Evolutionary conservation across 257 asterid genomes (phyloP).

Genomic region (Knoxia roxburghii): DNA sequence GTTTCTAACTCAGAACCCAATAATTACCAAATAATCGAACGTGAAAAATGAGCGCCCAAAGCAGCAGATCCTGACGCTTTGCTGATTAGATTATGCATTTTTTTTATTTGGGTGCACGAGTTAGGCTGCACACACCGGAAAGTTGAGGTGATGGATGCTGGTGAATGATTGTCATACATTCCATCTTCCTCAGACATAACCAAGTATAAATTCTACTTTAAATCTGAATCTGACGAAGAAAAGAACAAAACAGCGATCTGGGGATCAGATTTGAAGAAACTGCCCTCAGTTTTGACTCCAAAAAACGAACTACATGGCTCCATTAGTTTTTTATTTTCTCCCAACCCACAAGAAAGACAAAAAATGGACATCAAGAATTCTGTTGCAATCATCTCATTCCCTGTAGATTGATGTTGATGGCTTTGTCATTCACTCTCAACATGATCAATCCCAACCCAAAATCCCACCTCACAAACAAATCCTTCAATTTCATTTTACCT

Average conservation of each 20-base stretch:
- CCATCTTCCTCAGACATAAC: not conserved
- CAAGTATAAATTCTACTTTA: too few relatives aligned
- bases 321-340: not conserved
- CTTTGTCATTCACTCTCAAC: slow-evolving; percentile 9
- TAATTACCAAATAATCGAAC: not conserved
- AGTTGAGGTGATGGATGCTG: not conserved
- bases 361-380: not conserved
- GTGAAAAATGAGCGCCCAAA: not conserved
- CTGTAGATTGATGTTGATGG: not conserved
- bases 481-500: slow-evolving; percentile 7
- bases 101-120: not conserved
- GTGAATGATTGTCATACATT: not conserved
- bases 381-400: not conserved
- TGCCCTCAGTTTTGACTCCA: slow-evolving; percentile 10
- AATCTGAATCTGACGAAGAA: too few relatives aligned
- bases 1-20: too few relatives aligned
- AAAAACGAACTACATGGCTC: not conserved
- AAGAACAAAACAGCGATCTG: too few relatives aligned
- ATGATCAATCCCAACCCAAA: not conserved
- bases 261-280: too few relatives aligned
- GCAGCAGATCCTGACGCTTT: not conserved
- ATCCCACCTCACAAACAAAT: not conserved
- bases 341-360: not conserved
- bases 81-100: not conserved
- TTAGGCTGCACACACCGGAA: slow-evolving; percentile 6